Evolutionary conservation across 495 filamentous ascomycete genomes (phyloP).

Genomic region (Daldinia childiae): DNA sequence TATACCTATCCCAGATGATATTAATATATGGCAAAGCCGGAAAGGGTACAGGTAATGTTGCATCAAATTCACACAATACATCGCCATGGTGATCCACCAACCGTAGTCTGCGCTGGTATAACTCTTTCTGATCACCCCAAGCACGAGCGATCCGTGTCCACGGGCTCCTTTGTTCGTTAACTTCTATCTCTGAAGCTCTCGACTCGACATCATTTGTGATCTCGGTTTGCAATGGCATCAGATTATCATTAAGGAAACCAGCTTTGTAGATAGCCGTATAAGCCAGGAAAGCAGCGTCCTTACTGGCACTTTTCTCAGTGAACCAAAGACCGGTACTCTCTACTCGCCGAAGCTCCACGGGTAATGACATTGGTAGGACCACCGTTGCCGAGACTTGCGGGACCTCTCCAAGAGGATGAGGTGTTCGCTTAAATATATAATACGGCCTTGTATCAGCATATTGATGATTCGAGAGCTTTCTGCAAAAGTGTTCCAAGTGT

Average conservation of each 20-base stretch:
- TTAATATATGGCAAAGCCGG: constrained; percentile 55
- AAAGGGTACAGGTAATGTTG: constrained; percentile 57
- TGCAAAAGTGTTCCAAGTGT: constrained; percentile 88
- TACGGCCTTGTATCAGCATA: constrained; percentile 63
- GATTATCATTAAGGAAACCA: constrained; percentile 79
- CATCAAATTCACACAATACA: constrained; percentile 51
- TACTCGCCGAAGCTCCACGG: constrained; percentile 66
- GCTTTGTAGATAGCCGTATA: constrained; percentile 75
- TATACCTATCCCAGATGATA: constrained; percentile 61
- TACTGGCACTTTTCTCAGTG: constrained; percentile 77
- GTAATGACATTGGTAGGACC: constrained; percentile 75
- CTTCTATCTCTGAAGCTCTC: constrained; percentile 59
- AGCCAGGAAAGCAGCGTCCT: constrained; percentile 86
- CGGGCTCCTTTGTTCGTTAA: constrained; percentile 68
- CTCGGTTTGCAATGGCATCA: constrained; percentile 68
- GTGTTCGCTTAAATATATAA: constrained; percentile 52
- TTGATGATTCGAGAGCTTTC: constrained; percentile 62
- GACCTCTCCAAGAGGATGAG: constrained; percentile 8
- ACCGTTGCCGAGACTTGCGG: constrained; percentile 64
- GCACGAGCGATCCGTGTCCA: constrained; percentile 69
- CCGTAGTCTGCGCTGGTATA: constrained; percentile 46
- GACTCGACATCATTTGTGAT: constrained; percentile 53
- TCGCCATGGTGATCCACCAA: constrained; percentile 46
- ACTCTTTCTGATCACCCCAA: constrained; percentile 53
- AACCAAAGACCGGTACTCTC: constrained; percentile 66